Conservation (phyloP, 345 rosid genomes). For the Populus davidiana region DNA sequence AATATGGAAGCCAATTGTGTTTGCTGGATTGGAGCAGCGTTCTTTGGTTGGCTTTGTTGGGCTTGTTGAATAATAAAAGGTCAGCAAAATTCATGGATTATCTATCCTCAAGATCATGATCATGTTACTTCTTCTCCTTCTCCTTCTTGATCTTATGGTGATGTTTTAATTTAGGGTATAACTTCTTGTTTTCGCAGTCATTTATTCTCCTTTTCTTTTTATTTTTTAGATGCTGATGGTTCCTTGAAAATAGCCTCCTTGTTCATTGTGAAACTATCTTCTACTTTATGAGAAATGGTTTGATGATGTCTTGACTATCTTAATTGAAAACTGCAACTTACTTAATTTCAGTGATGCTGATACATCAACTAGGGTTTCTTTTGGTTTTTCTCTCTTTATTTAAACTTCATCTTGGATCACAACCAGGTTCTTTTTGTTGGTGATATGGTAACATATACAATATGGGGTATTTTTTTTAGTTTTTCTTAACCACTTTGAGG, state of each 20-base stretch:
- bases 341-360: not conserved
- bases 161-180: conserved; percentile 11
- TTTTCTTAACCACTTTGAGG: not conserved
- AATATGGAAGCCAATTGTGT: not conserved
- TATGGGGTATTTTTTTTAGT: not conserved
- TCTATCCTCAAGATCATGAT: not conserved
- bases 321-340: not conserved
- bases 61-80: conserved; percentile 12
- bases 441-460: not conserved
- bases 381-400: not conserved
- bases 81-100: conserved; percentile 22
- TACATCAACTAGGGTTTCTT: conserved; percentile 18
- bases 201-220: not conserved
- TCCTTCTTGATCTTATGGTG: not conserved
- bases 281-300: conserved; percentile 15
- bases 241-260: conserved; percentile 27
- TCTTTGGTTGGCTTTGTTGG: not conserved
- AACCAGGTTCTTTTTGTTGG: not conserved
- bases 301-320: conserved; percentile 5
- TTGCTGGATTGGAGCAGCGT: conserved; percentile 1
- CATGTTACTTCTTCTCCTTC: conserved; percentile 1
- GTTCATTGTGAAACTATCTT: conserved; percentile 26
- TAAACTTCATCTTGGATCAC: not conserved
- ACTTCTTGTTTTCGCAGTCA: not conserved
- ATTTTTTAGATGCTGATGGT: conserved; percentile 6